These are phyloP conservation scores for Jamesozyma rosinii DNA, from an alignment of 805 yeast genomes.

Conservation along the genomic window DNA sequence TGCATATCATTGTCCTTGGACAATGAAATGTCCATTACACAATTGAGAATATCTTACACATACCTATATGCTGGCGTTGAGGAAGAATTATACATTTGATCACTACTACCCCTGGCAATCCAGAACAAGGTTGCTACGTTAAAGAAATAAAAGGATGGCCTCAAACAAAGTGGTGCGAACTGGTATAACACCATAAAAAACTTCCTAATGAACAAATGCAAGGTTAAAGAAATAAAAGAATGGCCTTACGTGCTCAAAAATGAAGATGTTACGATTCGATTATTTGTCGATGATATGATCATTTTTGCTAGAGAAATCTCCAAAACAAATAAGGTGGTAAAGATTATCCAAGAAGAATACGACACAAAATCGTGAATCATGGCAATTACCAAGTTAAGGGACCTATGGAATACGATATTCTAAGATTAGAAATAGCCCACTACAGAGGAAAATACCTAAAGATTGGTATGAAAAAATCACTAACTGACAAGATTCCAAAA, in stretches of 20 bases:
- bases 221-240: conserved; percentile 4
- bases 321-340: no score
- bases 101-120: conserved; percentile 5
- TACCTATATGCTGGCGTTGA: conserved; percentile 4
- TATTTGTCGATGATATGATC: conserved; percentile 14
- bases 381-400: not conserved
- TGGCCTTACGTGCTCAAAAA: conserved; percentile 12
- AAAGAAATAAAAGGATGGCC: conserved; percentile 5
- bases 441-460: conserved; percentile 3
- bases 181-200: conserved; percentile 4
- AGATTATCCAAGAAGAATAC: no score
- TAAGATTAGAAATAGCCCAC: conserved; percentile 11
- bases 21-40: no score
- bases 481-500: conserved; percentile 5
- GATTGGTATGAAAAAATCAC: conserved; percentile 10
- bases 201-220: not conserved
- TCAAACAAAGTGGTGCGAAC: conserved; percentile 6
- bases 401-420: conserved; percentile 8
- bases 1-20: no score
- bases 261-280: conserved; percentile 3
- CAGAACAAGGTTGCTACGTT: conserved; percentile 5
- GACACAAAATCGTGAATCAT: not conserved
- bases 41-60: no score
- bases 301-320: no score
- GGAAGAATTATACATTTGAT: conserved; percentile 5